These are phyloP conservation scores for Dictyostelium brefeldianum DNA, from an alignment of 78 protist species.

Conservation along the genomic window DNA sequence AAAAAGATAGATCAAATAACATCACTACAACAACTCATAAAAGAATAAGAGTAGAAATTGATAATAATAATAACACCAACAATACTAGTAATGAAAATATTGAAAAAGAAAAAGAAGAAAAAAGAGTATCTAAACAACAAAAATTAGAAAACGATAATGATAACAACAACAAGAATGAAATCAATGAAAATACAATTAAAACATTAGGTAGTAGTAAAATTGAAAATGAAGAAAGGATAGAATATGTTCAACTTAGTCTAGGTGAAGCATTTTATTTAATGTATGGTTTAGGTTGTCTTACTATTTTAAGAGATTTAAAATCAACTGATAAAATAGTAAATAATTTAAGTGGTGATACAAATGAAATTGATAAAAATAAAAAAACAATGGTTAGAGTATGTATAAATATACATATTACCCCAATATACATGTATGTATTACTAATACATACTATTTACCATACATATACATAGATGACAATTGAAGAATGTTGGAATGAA, in stretches of 20 bases:
- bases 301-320: slow-evolving; percentile 37
- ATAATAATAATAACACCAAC: not conserved
- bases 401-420: not conserved
- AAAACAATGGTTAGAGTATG: slow-evolving; percentile 10
- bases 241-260: slow-evolving; percentile 54
- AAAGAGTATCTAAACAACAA: not conserved
- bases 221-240: slow-evolving; percentile 1
- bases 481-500: slow-evolving; percentile 50
- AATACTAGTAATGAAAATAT: not conserved
- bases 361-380: not conserved
- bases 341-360: not conserved
- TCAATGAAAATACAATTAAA: not conserved
- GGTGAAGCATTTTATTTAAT: slow-evolving; percentile 65
- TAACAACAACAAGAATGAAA: not conserved
- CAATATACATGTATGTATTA: not conserved
- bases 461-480: slow-evolving; percentile 30
- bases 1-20: not conserved
- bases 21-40: not conserved
- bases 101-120: not conserved
- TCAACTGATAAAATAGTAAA: not conserved
- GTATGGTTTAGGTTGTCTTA: slow-evolving; percentile 55
- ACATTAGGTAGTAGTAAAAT: no score
- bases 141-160: slow-evolving; percentile 4
- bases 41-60: not conserved
- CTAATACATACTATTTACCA: no score